Base-by-base conservation (phyloP, 257 asterid species). In the Salvia splendens region DNA sequence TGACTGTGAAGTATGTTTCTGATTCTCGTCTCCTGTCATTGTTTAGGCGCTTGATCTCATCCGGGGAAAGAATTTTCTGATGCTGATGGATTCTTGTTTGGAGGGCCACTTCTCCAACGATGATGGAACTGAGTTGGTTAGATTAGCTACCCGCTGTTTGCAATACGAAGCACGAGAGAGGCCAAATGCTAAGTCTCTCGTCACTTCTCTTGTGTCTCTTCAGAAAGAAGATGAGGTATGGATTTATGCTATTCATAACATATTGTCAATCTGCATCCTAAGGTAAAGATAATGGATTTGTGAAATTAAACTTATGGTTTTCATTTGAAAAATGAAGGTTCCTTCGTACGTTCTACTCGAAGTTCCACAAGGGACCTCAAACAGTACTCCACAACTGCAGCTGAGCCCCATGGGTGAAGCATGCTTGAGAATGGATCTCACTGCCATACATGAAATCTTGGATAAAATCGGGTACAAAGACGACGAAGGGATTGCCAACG, bases 81-180 rank as follows among this genome's bases (percentile, higher is more conserved):
- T 82, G 91, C 86, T 91, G 38, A 91, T 86, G 76, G 97, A 91
- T 84, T 91, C 97, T 56, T 88, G 95, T 73, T 73, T 91, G 80
- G 97, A 91, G 83, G 97, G 97, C 14, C 96, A 88, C 65, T 85
- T 88, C 68, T 88, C 97, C 7, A 88, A 84, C 36, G 93, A 91
- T 53, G 97, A 88, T 65, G 97, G 97, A 53, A 91, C 95, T 7
- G 96, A 86, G 77, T 55, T 91, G 83, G 97, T 91, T 62, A 77
- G 89, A 24, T 72, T 91, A 65, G 96, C 97, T 14, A 82, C 96
- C 7, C 92, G 96, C 12, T 91, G 97, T 73, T 71, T 91, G 76
- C 95, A 91, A 64, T 88, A 91, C 46, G 97, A 91, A 78, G 89
- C 96, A 11, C 91, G 97, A 5, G 97, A 91, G 77, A 88, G 97